phyloP scores from a whole-genome alignment of 495 filamentous ascomycete genomes.

The Cairneyella variabilis region DNA sequence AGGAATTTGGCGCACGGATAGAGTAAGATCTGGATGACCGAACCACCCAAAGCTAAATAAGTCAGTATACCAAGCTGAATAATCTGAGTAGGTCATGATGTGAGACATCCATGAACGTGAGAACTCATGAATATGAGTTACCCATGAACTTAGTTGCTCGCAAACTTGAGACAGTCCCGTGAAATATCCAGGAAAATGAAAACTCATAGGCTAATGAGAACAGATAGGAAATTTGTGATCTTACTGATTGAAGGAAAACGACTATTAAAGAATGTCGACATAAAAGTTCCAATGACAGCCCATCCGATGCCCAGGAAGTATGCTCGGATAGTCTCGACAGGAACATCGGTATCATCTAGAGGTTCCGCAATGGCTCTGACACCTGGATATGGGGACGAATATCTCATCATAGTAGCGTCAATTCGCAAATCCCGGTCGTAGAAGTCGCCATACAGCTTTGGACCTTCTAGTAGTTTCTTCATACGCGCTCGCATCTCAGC shows the following conservation, averaged over 20 bases:
- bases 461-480: conserved; percentile 26
- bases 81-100: no score
- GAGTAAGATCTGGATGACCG: conserved; percentile 37
- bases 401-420: conserved; percentile 36
- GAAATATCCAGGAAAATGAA: no score
- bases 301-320: conserved; percentile 38
- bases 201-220: no score
- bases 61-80: no score
- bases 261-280: conserved; percentile 38
- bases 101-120: no score
- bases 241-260: conserved; percentile 26
- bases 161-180: no score
- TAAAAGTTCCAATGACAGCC: conserved; percentile 34
- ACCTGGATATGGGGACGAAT: conserved; percentile 41
- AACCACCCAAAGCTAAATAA: conserved; percentile 26
- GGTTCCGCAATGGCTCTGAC: conserved; percentile 40
- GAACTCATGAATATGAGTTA: no score
- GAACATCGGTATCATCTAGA: conserved; percentile 29
- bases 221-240: no score
- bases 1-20: conserved; percentile 35
- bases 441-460: conserved; percentile 32
- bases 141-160: no score
- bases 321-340: conserved; percentile 35
- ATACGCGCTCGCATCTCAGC: conserved; percentile 31
- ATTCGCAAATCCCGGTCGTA: conserved; percentile 35